phyloP scores from a whole-genome alignment of 345 rosid species.

The Rhizophora mangle region DNA sequence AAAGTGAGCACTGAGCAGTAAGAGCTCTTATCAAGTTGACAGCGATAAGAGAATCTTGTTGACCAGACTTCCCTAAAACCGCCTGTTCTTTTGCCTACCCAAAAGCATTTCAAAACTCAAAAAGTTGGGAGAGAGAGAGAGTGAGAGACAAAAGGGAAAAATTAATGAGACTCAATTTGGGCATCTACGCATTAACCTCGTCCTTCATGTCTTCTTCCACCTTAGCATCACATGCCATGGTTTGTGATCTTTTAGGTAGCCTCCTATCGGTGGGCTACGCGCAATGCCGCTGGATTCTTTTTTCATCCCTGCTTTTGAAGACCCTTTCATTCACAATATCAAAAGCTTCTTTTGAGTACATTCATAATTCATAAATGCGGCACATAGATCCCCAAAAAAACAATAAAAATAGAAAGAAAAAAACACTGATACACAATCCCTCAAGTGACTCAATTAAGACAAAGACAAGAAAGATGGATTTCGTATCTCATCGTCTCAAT shows the following conservation, averaged over 20 bases:
- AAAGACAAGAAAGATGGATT: neutral
- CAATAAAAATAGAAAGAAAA: too few species aligned
- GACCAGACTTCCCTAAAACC: too few species aligned
- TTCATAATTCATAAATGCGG: too few species aligned
- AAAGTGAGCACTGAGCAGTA: conserved; percentile 5
- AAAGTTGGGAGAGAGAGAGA: neutral
- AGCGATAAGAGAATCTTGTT: neutral
- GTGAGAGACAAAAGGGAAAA: neutral
- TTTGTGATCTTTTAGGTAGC: conserved; percentile 7
- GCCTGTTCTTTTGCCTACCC: too few species aligned
- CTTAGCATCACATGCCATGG: conserved; percentile 21
- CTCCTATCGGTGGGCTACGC: conserved; percentile 23
- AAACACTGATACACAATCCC: too few species aligned
- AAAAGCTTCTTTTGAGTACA: conserved; percentile 3
- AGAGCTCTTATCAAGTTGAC: conserved; percentile 17
- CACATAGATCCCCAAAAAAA: too few species aligned
- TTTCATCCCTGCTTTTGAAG: neutral
- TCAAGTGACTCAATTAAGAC: too few species aligned
- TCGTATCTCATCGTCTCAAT: neutral
- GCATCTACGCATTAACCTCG: neutral
- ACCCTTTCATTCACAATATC: neutral
- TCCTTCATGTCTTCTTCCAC: conserved; percentile 12
- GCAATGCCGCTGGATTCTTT: conserved; percentile 15
- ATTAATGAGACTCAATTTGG: neutral
- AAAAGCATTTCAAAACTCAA: neutral